Percentiles rank a stretch among this genome's conserved stretches.
Conservation (phyloP, 768 basidiomycete genomes). For the Termitomyces sp. region DNA sequence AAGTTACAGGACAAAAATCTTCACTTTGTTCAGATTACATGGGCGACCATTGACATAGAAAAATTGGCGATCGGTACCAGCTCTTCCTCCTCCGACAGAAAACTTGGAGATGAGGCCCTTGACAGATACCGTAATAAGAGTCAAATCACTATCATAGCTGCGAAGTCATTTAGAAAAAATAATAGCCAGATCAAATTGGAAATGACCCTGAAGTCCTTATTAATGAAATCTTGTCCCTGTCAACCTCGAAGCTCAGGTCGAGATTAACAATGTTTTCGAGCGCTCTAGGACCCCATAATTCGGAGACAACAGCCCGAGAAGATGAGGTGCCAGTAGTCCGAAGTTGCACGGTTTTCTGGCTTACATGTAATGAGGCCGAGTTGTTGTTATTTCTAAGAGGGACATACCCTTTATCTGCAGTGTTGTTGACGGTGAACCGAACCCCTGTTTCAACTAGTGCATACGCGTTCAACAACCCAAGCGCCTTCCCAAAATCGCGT, state of each 20-base stretch:
- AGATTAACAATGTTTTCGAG: constrained; percentile 74
- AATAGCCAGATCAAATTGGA: neutral
- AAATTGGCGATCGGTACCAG: constrained; percentile 82
- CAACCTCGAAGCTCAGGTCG: constrained; percentile 61
- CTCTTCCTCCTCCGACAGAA: constrained; percentile 63
- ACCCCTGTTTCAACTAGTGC: constrained; percentile 72
- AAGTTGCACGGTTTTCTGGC: constrained; percentile 63
- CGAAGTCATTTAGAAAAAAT: neutral
- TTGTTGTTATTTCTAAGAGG: neutral
- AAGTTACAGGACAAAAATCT: neutral
- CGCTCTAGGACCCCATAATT: constrained; percentile 82
- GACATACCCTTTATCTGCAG: constrained; percentile 62
- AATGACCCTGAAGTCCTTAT: constrained; percentile 27
- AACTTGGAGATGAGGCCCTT: constrained; percentile 79
- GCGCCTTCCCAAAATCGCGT: constrained; percentile 82
- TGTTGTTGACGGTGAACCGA: constrained; percentile 69
- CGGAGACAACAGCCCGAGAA: constrained; percentile 54
- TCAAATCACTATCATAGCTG: constrained; percentile 15
- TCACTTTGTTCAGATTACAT: constrained; percentile 70
- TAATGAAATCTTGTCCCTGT: constrained; percentile 50
- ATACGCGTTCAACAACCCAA: constrained; percentile 81
- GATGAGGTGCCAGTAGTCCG: constrained; percentile 65
- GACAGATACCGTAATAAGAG: constrained; percentile 41
- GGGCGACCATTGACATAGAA: constrained; percentile 92
- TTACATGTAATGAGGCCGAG: constrained; percentile 18